Evolutionary conservation across 2,329 filamentous ascomycete species (phyloP), one percentile per base, ranked within the genome.

Genomic region (Chalaropsis ovoidea): DNA sequence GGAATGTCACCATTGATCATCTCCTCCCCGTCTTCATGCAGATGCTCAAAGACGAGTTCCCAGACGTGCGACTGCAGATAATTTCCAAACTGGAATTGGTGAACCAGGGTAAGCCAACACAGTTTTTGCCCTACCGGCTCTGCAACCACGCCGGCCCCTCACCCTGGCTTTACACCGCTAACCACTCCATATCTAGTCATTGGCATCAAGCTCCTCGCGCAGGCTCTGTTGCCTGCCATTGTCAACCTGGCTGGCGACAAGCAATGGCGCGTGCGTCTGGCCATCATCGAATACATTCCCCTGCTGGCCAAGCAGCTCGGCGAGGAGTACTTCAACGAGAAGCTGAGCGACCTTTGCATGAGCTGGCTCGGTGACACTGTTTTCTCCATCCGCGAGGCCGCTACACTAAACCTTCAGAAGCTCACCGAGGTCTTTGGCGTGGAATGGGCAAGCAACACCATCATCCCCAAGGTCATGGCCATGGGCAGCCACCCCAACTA

Each of bases 401-500:
- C 94, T 49, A 99, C 94, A 63, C 90, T 93, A 75, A 99, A 99
- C 76, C 80, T 99, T 67, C 96, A 95, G 83, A 97, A 97, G 82
- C 82, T 99, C 68, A 97, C 94, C 7, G 94, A 99, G 76, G 94
- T 99, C 0, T 99, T 99, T 74, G 94, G 94, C 61, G 92, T 97
- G 17, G 91, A 96, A 69, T 99, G 94, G 94, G 93, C 94, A 54
- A 95, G 88, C 75, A 89, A 92, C 74, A 91, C 92, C 60, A 99
- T 99, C 73, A 95, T 99, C 71, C 94, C 94, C 68, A 97, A 97
- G 80, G 94, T 99, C 70, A 94, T 96, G 83, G 89, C 89, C 45
- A 97, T 99, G 94, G 94, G 94, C 68, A 89, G 90, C 74, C 94
- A 99, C 75, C 90, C 93, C 68, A 99, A 99, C 79, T 99, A 99